Evolutionary conservation across 768 basidiomycete species (phyloP).

Genomic region (Calocybe cyanea): DNA sequence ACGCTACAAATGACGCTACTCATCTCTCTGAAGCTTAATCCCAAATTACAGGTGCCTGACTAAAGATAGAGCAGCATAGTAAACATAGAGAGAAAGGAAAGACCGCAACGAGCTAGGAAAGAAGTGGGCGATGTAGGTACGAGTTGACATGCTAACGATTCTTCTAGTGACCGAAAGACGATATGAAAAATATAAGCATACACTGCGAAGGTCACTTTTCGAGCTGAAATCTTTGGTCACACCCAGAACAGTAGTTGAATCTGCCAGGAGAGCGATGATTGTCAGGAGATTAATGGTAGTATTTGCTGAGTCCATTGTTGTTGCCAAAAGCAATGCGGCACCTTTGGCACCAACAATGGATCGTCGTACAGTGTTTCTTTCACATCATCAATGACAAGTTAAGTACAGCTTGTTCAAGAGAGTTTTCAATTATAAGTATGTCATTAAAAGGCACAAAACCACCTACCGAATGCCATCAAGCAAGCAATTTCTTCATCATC

Average conservation of each 20-base stretch:
- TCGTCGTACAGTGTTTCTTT: conserved; percentile 35
- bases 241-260: conserved; percentile 43
- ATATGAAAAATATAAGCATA: neutral
- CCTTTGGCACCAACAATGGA: conserved; percentile 38
- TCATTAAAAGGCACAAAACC: too few species aligned
- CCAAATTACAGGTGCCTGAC: too few species aligned
- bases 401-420: conserved; percentile 33
- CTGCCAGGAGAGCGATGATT: conserved; percentile 50
- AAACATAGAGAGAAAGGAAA: too few species aligned
- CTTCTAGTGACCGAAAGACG: neutral
- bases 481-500: conserved; percentile 22
- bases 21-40: too few species aligned
- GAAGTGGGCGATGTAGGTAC: conserved; percentile 42
- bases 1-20: conserved; percentile 31
- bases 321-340: too few species aligned
- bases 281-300: conserved; percentile 36
- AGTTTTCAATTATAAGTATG: neutral
- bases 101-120: too few species aligned
- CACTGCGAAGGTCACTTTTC: conserved; percentile 30
- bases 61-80: too few species aligned
- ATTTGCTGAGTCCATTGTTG: too few species aligned
- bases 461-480: neutral
- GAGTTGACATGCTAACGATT: conserved; percentile 61
- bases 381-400: conserved; percentile 49
- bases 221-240: conserved; percentile 45